Evolutionary conservation across 805 yeast species (phyloP), one percentile per base, ranked within the genome.

Genomic region (Grigorovia jiainica): DNA sequence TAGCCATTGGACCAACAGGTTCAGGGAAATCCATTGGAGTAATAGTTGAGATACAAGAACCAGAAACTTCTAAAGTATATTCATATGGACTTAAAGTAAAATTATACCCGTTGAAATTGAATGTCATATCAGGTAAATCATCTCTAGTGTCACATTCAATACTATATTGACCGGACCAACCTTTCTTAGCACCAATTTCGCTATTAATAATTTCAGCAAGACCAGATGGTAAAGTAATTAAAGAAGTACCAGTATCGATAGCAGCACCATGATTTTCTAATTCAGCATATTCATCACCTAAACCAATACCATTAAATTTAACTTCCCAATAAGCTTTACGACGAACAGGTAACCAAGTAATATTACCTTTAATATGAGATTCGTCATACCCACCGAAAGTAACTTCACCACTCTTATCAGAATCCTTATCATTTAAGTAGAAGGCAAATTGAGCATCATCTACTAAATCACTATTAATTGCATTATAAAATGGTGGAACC

Each of bases 281-380:
- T 54, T 73, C 76, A 39, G 97, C 96, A 58, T 75, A 84, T 68
- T 92, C 95, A 52, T 83, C 84, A 57, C 98, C 98, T 49, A 92
- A 74, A 35, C 89, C 85, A 62, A 92, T 72, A 54, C 95, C 89
- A 54, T 87, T 87, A 53, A 92, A 82, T 54, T 82, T 77, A 46
- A 92, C 98, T 73, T 92, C 98, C 98, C 98, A 92, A 77, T 92
- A 92, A 27, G 97, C 98, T 79, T 89, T 87, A 76, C 98, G 86
- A 73, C 98, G 87, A 48, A 92, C 94, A 45, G 98, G 98, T 67
- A 92, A 76, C 87, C 95, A 87, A 41, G 90, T 84, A 57, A 92
- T 75, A 53, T 90, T 78, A 51, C 98, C 98, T 39, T 70, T 66
- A 65, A 70, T 87, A 61, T 79, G 76, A 47, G 79, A 62, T 53